Evolutionary conservation across 495 filamentous ascomycete species (phyloP), one percentile per base, ranked within the genome.

Genomic region (Penicillium steckii): DNA sequence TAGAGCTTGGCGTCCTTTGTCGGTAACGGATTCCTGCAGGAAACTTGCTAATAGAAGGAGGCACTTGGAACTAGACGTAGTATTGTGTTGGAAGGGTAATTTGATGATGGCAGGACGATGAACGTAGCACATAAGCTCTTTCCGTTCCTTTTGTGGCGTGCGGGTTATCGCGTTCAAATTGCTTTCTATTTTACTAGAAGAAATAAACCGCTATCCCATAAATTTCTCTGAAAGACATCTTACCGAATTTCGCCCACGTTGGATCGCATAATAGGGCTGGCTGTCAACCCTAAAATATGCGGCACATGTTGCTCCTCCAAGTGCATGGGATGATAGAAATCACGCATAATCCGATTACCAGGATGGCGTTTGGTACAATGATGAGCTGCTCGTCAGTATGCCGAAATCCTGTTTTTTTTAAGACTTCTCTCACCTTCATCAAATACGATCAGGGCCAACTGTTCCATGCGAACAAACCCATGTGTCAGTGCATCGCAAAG

Each of bases 401-500:
- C 37, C 29, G 21, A 42, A 8, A 41, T 43, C 8, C n/a, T 44
- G 13, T 30, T 12, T 19, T 12, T 19, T 8, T 30, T 19, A 17
- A 41, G 17, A 9, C 30, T 33, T 13, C 25, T 60, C 73, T 48
- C 59, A 90, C 90, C 89, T 84, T 97, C 92, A 62, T 97, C 92
- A 52, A 95, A 90, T 1, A 96, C 77, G 19, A 97, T 69, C 3
- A 97, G 69, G 15, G 81, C 71, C 27, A 96, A 61, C 0, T 74
- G 70, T 1, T 73, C 60, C 53, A 96, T 79, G 13, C 59, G 73
- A 9, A 96, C 82, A 61, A 95, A 94, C 0, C 78, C 88, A 70
- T 95, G 90, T 3, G 67, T 73, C 44, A 93, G 72, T 2, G 90
- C 89, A 69, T 95, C 90, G 5, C 82, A 66, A 22, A 96, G 78